phyloP scores from a whole-genome alignment of 2,329 filamentous ascomycete genomes.

The Triangularia setosa region DNA sequence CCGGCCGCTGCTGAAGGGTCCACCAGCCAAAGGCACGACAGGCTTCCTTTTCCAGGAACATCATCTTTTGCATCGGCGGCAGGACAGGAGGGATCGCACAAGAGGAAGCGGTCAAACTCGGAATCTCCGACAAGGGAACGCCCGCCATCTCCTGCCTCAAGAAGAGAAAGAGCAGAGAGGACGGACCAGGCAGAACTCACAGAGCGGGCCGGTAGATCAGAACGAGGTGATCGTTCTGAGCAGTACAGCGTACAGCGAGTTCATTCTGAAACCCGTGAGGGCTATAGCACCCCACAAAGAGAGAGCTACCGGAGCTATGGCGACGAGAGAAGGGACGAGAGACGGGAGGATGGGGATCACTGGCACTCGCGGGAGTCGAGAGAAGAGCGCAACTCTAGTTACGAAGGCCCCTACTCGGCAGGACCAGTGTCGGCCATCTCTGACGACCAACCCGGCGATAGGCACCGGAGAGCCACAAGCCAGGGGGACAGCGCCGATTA shows the following conservation, averaged over 20 bases:
- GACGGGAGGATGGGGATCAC: constrained; percentile 40
- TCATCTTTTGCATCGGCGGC: constrained; percentile 38
- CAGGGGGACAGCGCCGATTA: constrained; percentile 49
- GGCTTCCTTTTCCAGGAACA: constrained; percentile 37
- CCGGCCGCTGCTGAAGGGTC: constrained; percentile 27
- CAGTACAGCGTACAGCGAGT: constrained; percentile 18
- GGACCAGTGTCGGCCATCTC: constrained; percentile 43
- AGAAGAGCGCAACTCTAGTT: constrained; percentile 44
- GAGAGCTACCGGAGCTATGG: constrained; percentile 27
- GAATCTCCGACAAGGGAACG: constrained; percentile 44
- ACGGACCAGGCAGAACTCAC: constrained; percentile 6
- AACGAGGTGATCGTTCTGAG: constrained; percentile 19
- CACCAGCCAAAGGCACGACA: constrained; percentile 36
- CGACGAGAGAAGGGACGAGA: constrained; percentile 24
- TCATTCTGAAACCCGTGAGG: constrained; percentile 35
- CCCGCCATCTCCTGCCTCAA: constrained; percentile 21
- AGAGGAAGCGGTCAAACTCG: constrained; percentile 68
- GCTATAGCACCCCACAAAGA: constrained; percentile 40
- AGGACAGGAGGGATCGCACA: constrained; percentile 50
- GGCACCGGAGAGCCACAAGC: constrained; percentile 41
- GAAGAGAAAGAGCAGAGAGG: constrained; percentile 8
- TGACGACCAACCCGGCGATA: constrained; percentile 48
- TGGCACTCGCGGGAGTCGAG: constrained; percentile 48
- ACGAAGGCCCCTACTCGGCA: constrained; percentile 45
- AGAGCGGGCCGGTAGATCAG: neutral